Percentiles rank a stretch among this genome's conserved stretches.
These are phyloP conservation scores for Neonectria sp. DNA, from an alignment of 2,329 filamentous ascomycete genomes.

Conservation along the genomic window DNA sequence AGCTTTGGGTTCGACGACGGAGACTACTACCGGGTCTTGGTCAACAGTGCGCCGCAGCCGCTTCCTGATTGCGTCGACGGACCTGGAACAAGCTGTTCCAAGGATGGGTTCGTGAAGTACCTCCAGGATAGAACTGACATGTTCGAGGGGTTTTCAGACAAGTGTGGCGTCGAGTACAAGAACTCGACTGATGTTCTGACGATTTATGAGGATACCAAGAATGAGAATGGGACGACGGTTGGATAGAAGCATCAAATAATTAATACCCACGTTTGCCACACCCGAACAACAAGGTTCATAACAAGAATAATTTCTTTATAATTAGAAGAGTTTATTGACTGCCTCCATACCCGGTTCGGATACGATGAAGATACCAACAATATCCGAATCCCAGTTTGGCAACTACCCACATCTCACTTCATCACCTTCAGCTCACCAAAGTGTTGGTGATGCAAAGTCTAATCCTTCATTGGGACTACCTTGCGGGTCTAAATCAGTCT, in stretches of 20 bases:
- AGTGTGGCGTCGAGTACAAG: conserved; percentile 43
- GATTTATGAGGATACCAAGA: conserved; percentile 31
- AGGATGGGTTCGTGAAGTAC: conserved; percentile 38
- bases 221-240: neutral
- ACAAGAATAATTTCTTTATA: no score
- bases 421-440: neutral
- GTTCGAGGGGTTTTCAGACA: conserved; percentile 41
- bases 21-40: conserved; percentile 43
- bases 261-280: neutral
- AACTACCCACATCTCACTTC: neutral
- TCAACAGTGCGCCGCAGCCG: conserved; percentile 44
- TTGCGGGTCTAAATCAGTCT: neutral
- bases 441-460: neutral
- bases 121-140: conserved; percentile 32
- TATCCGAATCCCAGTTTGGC: neutral
- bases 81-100: conserved; percentile 40
- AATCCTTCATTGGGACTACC: neutral
- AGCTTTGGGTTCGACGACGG: conserved; percentile 62
- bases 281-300: no score
- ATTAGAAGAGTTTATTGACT: no score
- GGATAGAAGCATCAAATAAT: neutral
- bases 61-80: conserved; percentile 37
- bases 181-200: conserved; percentile 42
- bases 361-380: no score
- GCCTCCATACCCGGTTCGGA: no score